phyloP scores from a whole-genome alignment of 2,329 filamentous ascomycete genomes.

The Ustulina deusta region DNA sequence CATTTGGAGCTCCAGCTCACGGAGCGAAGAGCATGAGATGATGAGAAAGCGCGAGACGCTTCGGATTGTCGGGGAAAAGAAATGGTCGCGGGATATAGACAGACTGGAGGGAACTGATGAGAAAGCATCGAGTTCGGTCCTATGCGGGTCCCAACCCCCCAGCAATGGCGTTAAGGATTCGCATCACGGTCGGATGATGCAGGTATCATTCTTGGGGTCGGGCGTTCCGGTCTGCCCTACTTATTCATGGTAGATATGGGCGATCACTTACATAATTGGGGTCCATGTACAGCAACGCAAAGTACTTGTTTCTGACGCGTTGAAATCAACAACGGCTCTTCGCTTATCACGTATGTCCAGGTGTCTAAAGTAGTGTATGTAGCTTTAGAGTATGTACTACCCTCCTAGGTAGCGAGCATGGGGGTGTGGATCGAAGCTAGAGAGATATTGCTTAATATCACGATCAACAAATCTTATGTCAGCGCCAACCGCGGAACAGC shows the following conservation, averaged over 20 bases:
- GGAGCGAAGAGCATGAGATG: not conserved
- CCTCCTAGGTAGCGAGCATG: no score
- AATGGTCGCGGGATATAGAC: slow-evolving; percentile 20
- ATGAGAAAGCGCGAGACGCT: not conserved
- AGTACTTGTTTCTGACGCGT: not conserved
- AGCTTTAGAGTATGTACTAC: no score
- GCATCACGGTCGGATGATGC: slow-evolving; percentile 19
- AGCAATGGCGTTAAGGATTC: slow-evolving; percentile 29
- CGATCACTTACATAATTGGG: slow-evolving; percentile 7
- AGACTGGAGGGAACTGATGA: not conserved
- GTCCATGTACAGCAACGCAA: not conserved
- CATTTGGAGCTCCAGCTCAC: not conserved
- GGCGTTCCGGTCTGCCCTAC: slow-evolving; percentile 27
- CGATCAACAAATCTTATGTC: slow-evolving; percentile 14
- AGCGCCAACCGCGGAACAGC: slow-evolving; percentile 2
- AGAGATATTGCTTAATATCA: not conserved
- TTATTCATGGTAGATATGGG: not conserved
- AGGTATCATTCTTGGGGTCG: slow-evolving; percentile 21
- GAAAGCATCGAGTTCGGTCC: slow-evolving; percentile 10
- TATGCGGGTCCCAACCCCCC: not conserved
- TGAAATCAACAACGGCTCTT: not conserved
- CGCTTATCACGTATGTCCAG: not conserved
- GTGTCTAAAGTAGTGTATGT: not conserved
- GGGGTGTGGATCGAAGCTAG: not conserved
- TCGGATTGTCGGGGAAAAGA: not conserved